Percentiles rank a stretch among this genome's conserved stretches.
Conservation (phyloP, 2,329 filamentous ascomycete species). For the Dactylonectria macrodidyma region DNA sequence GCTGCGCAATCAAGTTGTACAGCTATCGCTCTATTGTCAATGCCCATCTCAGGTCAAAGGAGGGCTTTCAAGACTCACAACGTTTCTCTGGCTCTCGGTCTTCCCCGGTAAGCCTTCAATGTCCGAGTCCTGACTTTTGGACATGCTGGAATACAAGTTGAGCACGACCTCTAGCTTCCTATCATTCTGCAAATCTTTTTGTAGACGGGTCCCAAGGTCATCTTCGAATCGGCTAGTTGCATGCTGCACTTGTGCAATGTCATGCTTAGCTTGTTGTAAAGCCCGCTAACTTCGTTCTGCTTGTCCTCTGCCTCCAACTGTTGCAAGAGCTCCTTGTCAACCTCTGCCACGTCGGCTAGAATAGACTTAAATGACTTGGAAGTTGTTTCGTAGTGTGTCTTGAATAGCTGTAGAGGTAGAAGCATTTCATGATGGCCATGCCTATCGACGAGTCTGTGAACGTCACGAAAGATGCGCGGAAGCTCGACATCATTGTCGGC, state of each 20-base stretch:
- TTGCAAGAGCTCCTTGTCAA: not conserved
- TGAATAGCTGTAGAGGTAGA: not conserved
- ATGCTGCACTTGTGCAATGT: not conserved
- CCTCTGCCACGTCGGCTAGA: not conserved
- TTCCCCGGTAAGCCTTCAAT: not conserved
- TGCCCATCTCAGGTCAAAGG: not conserved
- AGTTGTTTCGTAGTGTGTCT: not conserved
- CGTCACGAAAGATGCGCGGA: not conserved
- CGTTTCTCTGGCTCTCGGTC: not conserved
- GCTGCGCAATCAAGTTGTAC: constrained; percentile 3
- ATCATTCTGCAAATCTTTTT: not conserved
- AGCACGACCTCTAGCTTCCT: not conserved
- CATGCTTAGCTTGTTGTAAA: not conserved
- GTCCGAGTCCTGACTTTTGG: not conserved
- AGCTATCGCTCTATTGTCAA: not conserved
- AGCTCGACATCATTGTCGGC: not conserved
- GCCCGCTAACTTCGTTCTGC: not conserved
- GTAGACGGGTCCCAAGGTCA: not conserved
- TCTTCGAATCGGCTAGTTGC: not conserved
- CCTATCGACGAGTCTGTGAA: not conserved
- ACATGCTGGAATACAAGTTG: not conserved
- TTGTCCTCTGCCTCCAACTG: not conserved
- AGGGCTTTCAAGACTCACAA: not conserved
- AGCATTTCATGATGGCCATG: not conserved
- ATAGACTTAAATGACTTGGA: not conserved